phyloP scores from a whole-genome alignment of 2,329 filamentous ascomycete genomes.

The Karstenula rhodostoma region DNA sequence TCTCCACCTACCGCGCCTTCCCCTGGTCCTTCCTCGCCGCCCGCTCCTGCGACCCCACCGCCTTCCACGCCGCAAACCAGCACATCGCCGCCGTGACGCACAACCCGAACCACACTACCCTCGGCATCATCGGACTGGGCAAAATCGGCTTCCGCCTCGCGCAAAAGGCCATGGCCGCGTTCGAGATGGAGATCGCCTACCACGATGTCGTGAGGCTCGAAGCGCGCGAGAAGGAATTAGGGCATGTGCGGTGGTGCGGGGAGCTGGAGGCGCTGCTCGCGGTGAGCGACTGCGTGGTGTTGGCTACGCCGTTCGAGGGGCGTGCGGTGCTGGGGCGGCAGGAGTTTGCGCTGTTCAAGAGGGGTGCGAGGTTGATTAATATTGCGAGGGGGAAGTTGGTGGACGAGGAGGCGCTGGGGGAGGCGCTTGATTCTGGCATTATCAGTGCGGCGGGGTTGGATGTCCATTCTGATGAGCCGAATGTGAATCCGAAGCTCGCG shows the following conservation, averaged over 20 bases:
- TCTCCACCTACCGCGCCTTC: constrained; percentile 73
- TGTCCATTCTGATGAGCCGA: constrained; percentile 69
- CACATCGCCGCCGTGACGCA: constrained; percentile 67
- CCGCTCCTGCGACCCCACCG: constrained; percentile 50
- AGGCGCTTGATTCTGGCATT: constrained; percentile 62
- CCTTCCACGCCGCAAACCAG: constrained; percentile 68
- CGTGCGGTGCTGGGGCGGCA: constrained; percentile 59
- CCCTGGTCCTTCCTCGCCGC: constrained; percentile 70
- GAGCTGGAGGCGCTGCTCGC: constrained; percentile 62
- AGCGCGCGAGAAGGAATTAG: constrained; percentile 56
- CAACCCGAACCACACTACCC: constrained; percentile 67
- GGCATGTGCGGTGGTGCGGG: constrained; percentile 58
- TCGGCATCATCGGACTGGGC: constrained; percentile 75
- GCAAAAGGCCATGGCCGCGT: constrained; percentile 63
- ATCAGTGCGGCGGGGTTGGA: constrained; percentile 67
- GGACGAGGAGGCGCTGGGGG: constrained; percentile 69
- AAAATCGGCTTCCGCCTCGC: constrained; percentile 63
- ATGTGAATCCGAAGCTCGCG: constrained; percentile 59
- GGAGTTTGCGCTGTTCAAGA: constrained; percentile 61
- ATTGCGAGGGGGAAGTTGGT: constrained; percentile 71
- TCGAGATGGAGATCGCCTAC: constrained; percentile 74
- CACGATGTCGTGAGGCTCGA: constrained; percentile 64
- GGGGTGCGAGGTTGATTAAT: constrained; percentile 69
- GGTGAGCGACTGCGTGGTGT: constrained; percentile 66
- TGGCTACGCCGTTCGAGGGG: constrained; percentile 66